Evolutionary conservation across 257 asterid genomes (phyloP).

Genomic region (Solanum microdontum): DNA sequence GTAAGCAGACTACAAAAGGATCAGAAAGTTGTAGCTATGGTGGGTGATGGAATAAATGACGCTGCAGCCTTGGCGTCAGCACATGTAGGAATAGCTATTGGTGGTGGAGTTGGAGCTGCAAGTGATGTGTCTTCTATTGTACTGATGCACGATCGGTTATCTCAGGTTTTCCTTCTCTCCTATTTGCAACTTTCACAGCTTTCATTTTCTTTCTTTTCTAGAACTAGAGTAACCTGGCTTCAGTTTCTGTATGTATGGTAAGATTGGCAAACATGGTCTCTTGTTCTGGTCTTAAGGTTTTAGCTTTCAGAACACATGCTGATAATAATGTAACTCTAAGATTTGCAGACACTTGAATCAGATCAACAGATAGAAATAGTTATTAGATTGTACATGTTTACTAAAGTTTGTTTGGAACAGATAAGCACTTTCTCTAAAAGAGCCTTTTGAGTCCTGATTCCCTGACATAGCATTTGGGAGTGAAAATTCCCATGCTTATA

Average conservation of each 20-base stretch:
- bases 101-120: slow-evolving; percentile 97
- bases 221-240: neutral
- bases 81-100: slow-evolving; percentile 91
- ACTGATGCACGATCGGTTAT: slow-evolving; percentile 82
- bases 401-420: neutral
- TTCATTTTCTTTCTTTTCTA: neutral
- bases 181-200: neutral
- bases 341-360: neutral
- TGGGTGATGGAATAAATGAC: slow-evolving; percentile 97
- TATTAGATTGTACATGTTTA: neutral
- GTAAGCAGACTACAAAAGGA: slow-evolving; percentile 57
- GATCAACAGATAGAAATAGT: neutral
- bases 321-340: neutral
- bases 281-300: neutral
- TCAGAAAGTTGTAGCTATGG: slow-evolving; percentile 87
- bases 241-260: neutral
- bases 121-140: slow-evolving; percentile 94
- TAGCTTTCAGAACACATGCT: neutral
- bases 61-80: slow-evolving; percentile 97
- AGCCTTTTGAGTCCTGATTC: neutral
- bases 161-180: slow-evolving; percentile 48
- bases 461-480: neutral
- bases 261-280: neutral
- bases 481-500: neutral
- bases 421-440: neutral